phyloP scores from a whole-genome alignment of 805 yeast species.

The Torulaspora indica region DNA sequence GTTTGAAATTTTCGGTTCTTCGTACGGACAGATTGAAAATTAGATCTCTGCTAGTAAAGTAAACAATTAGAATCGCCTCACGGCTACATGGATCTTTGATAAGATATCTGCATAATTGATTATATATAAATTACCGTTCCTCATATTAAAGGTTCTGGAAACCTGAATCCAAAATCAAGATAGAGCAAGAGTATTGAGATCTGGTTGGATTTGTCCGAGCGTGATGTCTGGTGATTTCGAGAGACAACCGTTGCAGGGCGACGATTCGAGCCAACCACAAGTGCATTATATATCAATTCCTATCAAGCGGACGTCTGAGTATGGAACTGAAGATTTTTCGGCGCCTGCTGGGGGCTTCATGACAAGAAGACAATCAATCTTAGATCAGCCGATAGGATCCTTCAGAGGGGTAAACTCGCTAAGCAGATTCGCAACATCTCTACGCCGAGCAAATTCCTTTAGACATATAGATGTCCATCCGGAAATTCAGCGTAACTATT shows the following conservation, averaged over 20 bases:
- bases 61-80: neutral
- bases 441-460: slow-evolving; percentile 72
- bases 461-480: slow-evolving; percentile 47
- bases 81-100: neutral
- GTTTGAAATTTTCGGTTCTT: neutral
- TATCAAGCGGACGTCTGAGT: slow-evolving; percentile 22
- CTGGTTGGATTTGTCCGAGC: neutral
- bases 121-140: neutral
- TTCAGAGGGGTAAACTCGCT: slow-evolving; percentile 64
- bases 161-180: neutral
- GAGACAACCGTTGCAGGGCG: slow-evolving; percentile 11
- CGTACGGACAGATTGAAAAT: neutral
- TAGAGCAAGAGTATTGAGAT: neutral
- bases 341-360: slow-evolving; percentile 8
- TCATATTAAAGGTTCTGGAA: neutral
- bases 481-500: slow-evolving; percentile 52
- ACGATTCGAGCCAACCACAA: slow-evolving; percentile 14
- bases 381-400: slow-evolving; percentile 51
- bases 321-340: slow-evolving; percentile 9
- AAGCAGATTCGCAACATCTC: slow-evolving; percentile 74
- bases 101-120: neutral
- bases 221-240: slow-evolving; percentile 12
- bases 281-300: slow-evolving; percentile 35
- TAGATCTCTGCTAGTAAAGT: neutral
- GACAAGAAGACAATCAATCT: slow-evolving; percentile 37